A percentile compares a stretch with the other conserved stretches of the same genome.
Evolutionary conservation across 1,284 basidiomycete species (phyloP).

Genomic region (Ceratobasidium sp.): DNA sequence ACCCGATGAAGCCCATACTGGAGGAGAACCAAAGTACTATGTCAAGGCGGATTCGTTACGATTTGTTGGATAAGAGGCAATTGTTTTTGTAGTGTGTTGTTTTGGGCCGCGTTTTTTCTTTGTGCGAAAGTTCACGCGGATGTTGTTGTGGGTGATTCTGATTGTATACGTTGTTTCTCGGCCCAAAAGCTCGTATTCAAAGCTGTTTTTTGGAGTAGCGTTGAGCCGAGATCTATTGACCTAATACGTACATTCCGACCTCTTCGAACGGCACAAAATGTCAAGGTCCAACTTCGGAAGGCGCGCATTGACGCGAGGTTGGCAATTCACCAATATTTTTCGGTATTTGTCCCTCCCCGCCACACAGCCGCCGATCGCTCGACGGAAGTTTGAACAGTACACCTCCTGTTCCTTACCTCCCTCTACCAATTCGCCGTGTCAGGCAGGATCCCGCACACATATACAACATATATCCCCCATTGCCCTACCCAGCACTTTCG

Average conservation of each 20-base stretch:
- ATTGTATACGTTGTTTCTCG: background rate
- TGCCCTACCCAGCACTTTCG: background rate
- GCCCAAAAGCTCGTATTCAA: background rate
- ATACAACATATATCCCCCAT: background rate
- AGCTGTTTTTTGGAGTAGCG: background rate
- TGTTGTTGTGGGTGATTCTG: background rate
- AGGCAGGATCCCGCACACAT: constrained; percentile 28
- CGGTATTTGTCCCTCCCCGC: background rate
- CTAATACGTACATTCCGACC: background rate
- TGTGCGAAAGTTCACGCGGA: constrained; percentile 1
- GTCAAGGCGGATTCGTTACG: constrained; percentile 79
- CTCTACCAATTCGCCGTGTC: constrained; percentile 25
- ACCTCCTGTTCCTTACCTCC: constrained; percentile 10
- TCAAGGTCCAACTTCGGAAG: background rate
- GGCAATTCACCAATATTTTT: constrained; percentile 5
- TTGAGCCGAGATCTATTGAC: background rate
- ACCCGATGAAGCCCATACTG: constrained; percentile 65
- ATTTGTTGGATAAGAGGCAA: constrained; percentile 73
- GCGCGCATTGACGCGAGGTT: constrained; percentile 18
- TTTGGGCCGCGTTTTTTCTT: constrained; percentile 4
- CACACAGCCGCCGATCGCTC: constrained; percentile 20
- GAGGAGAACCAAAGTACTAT: constrained; percentile 74
- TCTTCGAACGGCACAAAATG: background rate
- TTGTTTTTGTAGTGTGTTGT: background rate
- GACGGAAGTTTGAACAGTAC: constrained; percentile 23